Percentiles rank a stretch among this genome's conserved stretches.
These are phyloP conservation scores for Tetrahymena borealis DNA, from an alignment of 73 alveolate species.

Conservation along the genomic window DNA sequence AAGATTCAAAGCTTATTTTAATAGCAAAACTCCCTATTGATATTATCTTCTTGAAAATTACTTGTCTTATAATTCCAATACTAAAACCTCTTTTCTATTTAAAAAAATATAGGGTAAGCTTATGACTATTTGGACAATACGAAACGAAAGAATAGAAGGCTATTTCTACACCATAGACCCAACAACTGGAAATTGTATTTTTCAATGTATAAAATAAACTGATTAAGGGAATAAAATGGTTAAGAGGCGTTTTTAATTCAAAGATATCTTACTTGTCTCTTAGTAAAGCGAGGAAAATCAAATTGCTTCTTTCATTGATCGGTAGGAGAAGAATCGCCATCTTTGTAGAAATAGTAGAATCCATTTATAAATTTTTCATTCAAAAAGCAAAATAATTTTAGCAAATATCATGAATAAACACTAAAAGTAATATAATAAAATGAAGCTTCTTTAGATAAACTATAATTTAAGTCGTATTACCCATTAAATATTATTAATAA, in stretches of 20 bases:
- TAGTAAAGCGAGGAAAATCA: background rate
- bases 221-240: background rate
- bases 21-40: background rate
- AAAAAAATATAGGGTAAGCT: background rate
- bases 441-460: too few species aligned
- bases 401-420: too few species aligned
- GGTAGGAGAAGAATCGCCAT: background rate
- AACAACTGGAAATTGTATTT: background rate
- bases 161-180: background rate
- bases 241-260: background rate
- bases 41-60: background rate
- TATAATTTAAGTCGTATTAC: too few species aligned
- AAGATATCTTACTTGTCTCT: background rate
- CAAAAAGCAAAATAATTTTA: background rate
- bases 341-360: background rate
- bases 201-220: background rate
- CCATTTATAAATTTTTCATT: background rate
- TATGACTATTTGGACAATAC: background rate
- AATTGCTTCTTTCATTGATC: background rate
- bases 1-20: too few species aligned
- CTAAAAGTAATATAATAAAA: too few species aligned
- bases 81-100: background rate
- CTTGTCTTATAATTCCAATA: background rate
- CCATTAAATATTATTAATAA: too few species aligned
- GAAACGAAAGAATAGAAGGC: background rate